Percentiles rank a stretch among this genome's conserved stretches.
These are phyloP conservation scores for Tulasnella sp. DNA, from an alignment of 768 basidiomycete genomes.

Conservation along the genomic window DNA sequence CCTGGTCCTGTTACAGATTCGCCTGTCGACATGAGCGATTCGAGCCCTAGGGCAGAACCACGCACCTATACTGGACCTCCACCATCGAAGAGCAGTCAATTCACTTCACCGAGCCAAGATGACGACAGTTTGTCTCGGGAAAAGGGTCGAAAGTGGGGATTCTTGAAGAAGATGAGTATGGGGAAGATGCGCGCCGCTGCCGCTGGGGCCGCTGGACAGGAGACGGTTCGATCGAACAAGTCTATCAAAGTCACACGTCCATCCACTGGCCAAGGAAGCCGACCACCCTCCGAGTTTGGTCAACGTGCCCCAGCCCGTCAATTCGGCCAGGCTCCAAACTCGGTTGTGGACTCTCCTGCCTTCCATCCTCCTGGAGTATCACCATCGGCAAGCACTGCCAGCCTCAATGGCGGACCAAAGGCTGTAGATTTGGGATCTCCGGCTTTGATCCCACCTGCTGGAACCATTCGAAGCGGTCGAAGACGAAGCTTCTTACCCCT, in stretches of 20 bases:
- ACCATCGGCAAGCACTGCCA: not conserved
- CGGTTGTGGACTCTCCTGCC: not conserved
- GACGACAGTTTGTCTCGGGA: not conserved
- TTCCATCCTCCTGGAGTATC: not conserved
- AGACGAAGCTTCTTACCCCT: conserved; percentile 88
- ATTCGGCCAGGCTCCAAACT: not conserved
- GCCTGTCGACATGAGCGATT: not conserved
- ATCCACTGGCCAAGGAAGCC: conserved; percentile 9
- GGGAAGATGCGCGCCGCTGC: conserved; percentile 62
- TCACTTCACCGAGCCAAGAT: not conserved
- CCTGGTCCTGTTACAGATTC: not conserved
- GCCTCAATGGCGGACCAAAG: not conserved
- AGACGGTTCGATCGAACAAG: not conserved
- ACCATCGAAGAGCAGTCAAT: conserved; percentile 14
- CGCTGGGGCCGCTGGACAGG: not conserved
- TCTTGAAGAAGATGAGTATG: conserved; percentile 97
- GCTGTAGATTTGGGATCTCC: conserved; percentile 11
- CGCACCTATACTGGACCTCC: conserved; percentile 10
- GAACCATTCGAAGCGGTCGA: conserved; percentile 50
- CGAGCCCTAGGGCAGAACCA: not conserved
- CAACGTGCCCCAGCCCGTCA: not conserved
- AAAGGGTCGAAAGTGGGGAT: conserved; percentile 83
- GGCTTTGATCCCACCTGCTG: not conserved
- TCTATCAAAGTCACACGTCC: not conserved
- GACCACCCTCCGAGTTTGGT: conserved; percentile 5